Conservation (phyloP, 1,284 basidiomycete genomes). For the Ustilago shanxiensis region DNA sequence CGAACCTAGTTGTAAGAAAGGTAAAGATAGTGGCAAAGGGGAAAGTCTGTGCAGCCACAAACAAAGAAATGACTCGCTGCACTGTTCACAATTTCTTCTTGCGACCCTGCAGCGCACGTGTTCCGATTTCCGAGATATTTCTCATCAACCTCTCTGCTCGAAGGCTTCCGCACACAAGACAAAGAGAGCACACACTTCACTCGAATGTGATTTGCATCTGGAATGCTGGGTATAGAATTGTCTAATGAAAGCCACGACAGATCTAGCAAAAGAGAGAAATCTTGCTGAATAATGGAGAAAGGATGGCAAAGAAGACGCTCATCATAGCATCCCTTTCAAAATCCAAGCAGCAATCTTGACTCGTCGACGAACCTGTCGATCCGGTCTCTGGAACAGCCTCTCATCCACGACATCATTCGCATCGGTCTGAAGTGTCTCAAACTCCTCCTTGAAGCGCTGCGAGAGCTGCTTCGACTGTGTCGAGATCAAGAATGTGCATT, state of each 20-base stretch:
- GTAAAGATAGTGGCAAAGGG: slow-evolving; percentile 9
- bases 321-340: slow-evolving; percentile 62
- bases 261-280: neutral
- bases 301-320: too few relatives aligned
- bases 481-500: slow-evolving; percentile 87
- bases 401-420: slow-evolving; percentile 72
- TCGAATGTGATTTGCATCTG: neutral
- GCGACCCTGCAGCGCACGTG: slow-evolving; percentile 13
- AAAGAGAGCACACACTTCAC: neutral
- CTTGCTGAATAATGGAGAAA: too few relatives aligned
- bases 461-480: slow-evolving; percentile 70
- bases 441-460: slow-evolving; percentile 72
- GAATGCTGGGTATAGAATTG: slow-evolving; percentile 19
- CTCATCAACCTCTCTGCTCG: neutral
- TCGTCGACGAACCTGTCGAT: slow-evolving; percentile 79
- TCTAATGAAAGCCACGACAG: too few relatives aligned
- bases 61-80: slow-evolving; percentile 28
- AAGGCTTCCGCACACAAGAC: neutral
- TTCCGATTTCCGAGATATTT: slow-evolving; percentile 20
- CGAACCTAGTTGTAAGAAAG: neutral
- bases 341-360: slow-evolving; percentile 65
- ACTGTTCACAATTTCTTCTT: slow-evolving; percentile 21
- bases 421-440: slow-evolving; percentile 71
- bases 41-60: slow-evolving; percentile 11
- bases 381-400: slow-evolving; percentile 72